Conservation (phyloP, 331 rosid species). For the Rosa hybrid region DNA sequence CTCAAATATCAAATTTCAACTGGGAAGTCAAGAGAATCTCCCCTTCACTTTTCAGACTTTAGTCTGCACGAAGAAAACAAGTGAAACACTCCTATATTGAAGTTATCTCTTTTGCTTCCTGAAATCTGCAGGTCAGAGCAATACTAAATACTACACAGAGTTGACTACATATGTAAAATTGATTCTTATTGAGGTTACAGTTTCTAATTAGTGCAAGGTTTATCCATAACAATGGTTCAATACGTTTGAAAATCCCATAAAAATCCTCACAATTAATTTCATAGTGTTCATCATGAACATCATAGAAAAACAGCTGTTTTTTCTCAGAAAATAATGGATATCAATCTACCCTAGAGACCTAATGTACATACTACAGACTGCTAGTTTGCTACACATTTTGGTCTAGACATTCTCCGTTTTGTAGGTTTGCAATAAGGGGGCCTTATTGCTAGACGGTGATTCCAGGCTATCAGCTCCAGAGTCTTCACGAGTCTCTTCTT, state of each 20-base stretch:
- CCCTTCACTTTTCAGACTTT: not conserved
- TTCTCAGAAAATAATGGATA: too few species aligned
- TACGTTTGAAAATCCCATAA: too few species aligned
- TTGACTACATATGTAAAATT: not conserved
- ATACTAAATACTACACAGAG: not conserved
- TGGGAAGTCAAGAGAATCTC: not conserved
- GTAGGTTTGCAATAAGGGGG: constrained; percentile 59
- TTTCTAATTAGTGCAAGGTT: not conserved
- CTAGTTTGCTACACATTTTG: not conserved
- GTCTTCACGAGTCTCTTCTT: constrained; percentile 48
- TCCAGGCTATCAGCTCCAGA: constrained; percentile 36
- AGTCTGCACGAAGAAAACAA: not conserved
- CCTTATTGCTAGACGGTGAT: constrained; percentile 49
- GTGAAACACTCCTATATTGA: not conserved
- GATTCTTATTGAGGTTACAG: not conserved
- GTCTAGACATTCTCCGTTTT: constrained; percentile 23
- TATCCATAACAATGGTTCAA: not conserved
- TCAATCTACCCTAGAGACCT: too few species aligned
- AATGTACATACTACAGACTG: too few species aligned
- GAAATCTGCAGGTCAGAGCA: not conserved
- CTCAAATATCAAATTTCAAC: not conserved
- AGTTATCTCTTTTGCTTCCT: not conserved
- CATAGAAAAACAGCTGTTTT: not conserved
- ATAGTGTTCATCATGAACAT: not conserved
- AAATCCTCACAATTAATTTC: not conserved